phyloP scores from a whole-genome alignment of 768 basidiomycete genomes.

The Galerina marginata region DNA sequence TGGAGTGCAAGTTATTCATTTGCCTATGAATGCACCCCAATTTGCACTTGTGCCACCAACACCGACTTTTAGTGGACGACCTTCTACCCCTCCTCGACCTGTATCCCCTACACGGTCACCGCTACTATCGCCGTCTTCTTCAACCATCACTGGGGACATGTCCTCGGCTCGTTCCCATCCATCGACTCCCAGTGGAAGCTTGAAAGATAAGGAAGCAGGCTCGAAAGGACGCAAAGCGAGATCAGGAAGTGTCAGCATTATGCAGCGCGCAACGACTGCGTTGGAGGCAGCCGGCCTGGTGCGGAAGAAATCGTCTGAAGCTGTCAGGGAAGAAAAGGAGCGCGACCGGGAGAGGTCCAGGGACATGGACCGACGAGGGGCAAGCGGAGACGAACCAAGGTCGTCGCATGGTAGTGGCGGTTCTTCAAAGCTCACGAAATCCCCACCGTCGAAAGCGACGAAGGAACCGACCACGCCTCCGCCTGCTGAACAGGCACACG shows the following conservation, averaged over 20 bases:
- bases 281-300: constrained; percentile 86
- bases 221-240: constrained; percentile 70
- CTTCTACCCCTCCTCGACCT: constrained; percentile 60
- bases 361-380: constrained; percentile 47
- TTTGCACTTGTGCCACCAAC: constrained; percentile 81
- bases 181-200: constrained; percentile 68
- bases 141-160: constrained; percentile 50
- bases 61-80: constrained; percentile 57
- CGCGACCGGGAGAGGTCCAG: constrained; percentile 48
- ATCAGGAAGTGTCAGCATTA: constrained; percentile 92
- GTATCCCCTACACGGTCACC: constrained; percentile 51
- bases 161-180: constrained; percentile 63
- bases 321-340: constrained; percentile 67
- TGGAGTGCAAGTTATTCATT: constrained; percentile 13
- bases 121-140: constrained; percentile 61
- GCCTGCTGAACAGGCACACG: constrained; percentile 45
- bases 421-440: constrained; percentile 71
- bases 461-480: constrained; percentile 58
- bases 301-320: constrained; percentile 81
- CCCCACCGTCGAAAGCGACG: constrained; percentile 63
- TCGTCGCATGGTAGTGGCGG: constrained; percentile 65
- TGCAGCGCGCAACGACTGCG: constrained; percentile 93
- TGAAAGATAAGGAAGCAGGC: constrained; percentile 60
- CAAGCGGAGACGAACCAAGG: constrained; percentile 61
- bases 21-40: constrained; percentile 49